Base-by-base conservation (phyloP, 108 stramenopile genomes). In the Parietichytrium sp. region DNA sequence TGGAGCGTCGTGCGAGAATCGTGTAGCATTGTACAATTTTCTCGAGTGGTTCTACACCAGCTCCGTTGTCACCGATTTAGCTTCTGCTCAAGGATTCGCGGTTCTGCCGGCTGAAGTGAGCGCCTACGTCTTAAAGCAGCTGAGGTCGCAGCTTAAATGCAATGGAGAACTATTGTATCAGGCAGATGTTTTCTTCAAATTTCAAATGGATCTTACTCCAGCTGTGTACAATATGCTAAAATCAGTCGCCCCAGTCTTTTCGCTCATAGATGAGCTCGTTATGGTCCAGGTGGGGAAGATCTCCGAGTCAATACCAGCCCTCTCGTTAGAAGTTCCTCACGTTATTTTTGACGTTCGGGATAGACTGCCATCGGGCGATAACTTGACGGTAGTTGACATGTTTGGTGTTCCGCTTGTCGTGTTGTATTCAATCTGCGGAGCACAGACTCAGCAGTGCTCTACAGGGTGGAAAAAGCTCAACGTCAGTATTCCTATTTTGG, bases 1-100 rank as follows among this genome's bases (percentile, higher is more conserved):
- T 6, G 25, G 25, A 33, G 42, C 20, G 29, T 45, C 10, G 38
- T 72, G 61, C 42, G 61, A 36, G 33, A 72, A 72, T 3, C 61
- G 61, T 27, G 23, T 72, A n/a, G 61, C 61, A n/a, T 45, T 42
- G 38, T 42, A 72, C 36, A 27, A 72, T 25, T 72, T 72, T 72
- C 18, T 72, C 20, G 23, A 45, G 4, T 72, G 61, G 61, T 72
- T 72, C 33, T 72, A 72, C 61, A 42, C 36, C 38, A 72, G 45
- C 61, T 16, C 18, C 20, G 61, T 72, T 72, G 10, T 42, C n/a
- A 33, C 36, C 23, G 33, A 10, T 10, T 45, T 72, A 1, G 61
- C 61, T 10, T 33, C 36, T 33, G 36, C 61, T 45, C 42, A 45
- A 6, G 61, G 61, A 15, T 72, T 72, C 20, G 10, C 61, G 20